A percentile compares a stretch with the other conserved stretches of the same genome.
These are phyloP conservation scores for Flaveria sonorensis DNA, from an alignment of 129 eudicot genomes.

Conservation along the genomic window DNA sequence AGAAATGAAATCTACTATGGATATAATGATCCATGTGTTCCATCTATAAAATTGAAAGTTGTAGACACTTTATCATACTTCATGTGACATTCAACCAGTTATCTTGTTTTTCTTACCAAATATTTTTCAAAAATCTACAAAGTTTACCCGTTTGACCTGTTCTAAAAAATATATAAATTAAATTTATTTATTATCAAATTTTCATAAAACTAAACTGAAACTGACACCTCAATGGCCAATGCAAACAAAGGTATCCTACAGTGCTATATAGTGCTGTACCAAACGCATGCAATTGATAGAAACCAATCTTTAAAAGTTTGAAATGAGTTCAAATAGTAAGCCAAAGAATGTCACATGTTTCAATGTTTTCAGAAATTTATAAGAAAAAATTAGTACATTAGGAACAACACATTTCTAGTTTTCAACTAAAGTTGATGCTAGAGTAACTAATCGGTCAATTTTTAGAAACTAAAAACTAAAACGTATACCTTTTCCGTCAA, in stretches of 20 bases:
- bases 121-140: background rate
- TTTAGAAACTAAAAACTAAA: constrained; percentile 31
- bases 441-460: background rate
- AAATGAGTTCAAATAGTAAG: background rate
- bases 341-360: background rate
- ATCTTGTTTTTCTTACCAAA: background rate
- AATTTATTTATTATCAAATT: no score
- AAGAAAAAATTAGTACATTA: background rate
- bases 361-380: background rate
- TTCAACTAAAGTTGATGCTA: background rate
- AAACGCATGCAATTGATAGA: no score
- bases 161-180: background rate
- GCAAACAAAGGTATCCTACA: background rate
- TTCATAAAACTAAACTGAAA: background rate
- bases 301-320: no score
- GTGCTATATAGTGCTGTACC: no score
- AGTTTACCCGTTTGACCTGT: background rate
- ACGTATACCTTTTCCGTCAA: constrained; percentile 87
- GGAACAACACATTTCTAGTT: constrained; percentile 1
- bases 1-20: background rate
- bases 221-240: background rate
- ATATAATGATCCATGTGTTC: background rate
- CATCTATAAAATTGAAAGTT: background rate
- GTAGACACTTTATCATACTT: background rate
- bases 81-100: background rate